Percentiles rank a stretch among this genome's conserved stretches.
phyloP scores from a whole-genome alignment of 495 filamentous ascomycete species.

The Terfezia boudieri region DNA sequence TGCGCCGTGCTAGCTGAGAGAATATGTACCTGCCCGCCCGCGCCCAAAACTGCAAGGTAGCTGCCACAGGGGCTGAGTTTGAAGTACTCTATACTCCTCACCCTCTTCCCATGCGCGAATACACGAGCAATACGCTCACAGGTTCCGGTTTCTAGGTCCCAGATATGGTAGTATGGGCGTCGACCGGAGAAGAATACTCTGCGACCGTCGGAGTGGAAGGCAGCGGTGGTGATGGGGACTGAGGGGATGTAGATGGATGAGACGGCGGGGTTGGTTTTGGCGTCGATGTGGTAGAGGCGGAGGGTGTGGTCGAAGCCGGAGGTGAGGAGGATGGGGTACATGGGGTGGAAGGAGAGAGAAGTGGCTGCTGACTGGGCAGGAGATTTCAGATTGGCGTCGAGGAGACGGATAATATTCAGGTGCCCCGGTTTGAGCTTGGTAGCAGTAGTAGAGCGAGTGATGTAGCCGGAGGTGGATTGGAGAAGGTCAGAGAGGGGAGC shows the following conservation, averaged over 20 bases:
- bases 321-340: slow-evolving; percentile 67
- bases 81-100: slow-evolving; percentile 67
- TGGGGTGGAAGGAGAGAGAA: slow-evolving; percentile 72
- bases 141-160: slow-evolving; percentile 60
- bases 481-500: slow-evolving; percentile 64
- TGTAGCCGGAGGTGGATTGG: slow-evolving; percentile 33
- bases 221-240: slow-evolving; percentile 58
- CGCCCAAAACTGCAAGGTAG: slow-evolving; percentile 59
- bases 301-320: slow-evolving; percentile 65
- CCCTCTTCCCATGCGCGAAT: slow-evolving; percentile 58
- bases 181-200: slow-evolving; percentile 69
- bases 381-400: slow-evolving; percentile 33
- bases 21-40: slow-evolving; percentile 69
- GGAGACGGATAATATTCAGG: slow-evolving; percentile 56
- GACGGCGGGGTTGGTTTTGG: slow-evolving; percentile 61
- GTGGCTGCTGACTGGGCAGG: slow-evolving; percentile 39
- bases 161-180: slow-evolving; percentile 79
- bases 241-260: slow-evolving; percentile 68
- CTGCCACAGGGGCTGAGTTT: slow-evolving; percentile 65
- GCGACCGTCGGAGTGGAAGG: slow-evolving; percentile 42
- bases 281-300: slow-evolving; percentile 68
- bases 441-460: slow-evolving; percentile 1
- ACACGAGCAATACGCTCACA: slow-evolving; percentile 59
- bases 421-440: slow-evolving; percentile 54
- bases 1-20: slow-evolving; percentile 60